Evolutionary conservation across 192 early-diverging fungal species (phyloP).

Genomic region (Rhizophlyctis rosea): DNA sequence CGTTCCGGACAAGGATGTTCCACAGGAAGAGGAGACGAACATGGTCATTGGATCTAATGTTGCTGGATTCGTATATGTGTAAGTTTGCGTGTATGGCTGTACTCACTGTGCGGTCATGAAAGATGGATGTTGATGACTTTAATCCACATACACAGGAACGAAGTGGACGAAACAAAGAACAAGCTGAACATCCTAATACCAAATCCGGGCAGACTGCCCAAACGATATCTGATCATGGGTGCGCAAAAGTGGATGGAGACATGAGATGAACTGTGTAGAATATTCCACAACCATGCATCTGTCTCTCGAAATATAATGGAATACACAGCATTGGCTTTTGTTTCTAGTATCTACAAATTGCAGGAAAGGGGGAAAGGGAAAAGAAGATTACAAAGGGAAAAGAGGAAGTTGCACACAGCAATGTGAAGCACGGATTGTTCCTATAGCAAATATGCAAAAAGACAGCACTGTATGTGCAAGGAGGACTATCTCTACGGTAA

Average conservation of each 20-base stretch:
- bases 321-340: too few species aligned
- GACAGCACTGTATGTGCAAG: too few species aligned
- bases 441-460: too few species aligned
- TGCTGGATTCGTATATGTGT: slow-evolving; percentile 83
- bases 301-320: too few species aligned
- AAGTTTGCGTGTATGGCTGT: slow-evolving; percentile 33
- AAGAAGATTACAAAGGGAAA: too few species aligned
- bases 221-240: slow-evolving; percentile 78
- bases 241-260: slow-evolving; percentile 90
- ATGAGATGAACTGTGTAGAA: neutral
- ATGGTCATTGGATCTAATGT: slow-evolving; percentile 63
- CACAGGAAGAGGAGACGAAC: slow-evolving; percentile 48
- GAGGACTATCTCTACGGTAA: too few species aligned
- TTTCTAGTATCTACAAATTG: too few species aligned
- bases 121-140: neutral
- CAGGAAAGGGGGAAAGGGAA: too few species aligned
- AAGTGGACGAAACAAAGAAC: slow-evolving; percentile 76
- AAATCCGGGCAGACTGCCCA: slow-evolving; percentile 81
- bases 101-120: too few species aligned
- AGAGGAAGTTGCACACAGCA: too few species aligned
- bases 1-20: slow-evolving; percentile 32
- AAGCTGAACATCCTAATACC: slow-evolving; percentile 85
- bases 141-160: slow-evolving; percentile 45
- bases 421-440: too few species aligned
- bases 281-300: too few species aligned